Conservation (phyloP, 73 alveolate genomes). For the Tetrahymena malaccensis region DNA sequence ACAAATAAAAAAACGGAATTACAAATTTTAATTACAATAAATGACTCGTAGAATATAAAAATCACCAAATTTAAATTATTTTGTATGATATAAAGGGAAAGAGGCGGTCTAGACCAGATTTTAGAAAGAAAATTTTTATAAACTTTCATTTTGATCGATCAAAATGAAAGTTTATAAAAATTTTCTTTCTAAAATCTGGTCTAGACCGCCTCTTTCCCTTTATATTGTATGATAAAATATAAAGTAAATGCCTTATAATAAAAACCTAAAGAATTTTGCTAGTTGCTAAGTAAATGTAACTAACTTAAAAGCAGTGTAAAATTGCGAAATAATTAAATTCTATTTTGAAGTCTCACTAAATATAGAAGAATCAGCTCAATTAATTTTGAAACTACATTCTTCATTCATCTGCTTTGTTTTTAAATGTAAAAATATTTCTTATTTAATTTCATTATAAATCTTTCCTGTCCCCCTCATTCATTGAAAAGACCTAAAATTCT, state of each 20-base stretch:
- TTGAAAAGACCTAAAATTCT: background rate
- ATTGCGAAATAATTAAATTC: background rate
- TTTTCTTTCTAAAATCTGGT: too few relatives aligned
- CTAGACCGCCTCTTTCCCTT: too few relatives aligned
- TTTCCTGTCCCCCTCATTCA: too few relatives aligned
- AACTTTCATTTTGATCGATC: too few relatives aligned
- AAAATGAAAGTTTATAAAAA: too few relatives aligned
- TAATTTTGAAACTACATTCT: background rate
- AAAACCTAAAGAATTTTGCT: background rate
- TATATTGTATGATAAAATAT: background rate
- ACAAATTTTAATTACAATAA: too few relatives aligned
- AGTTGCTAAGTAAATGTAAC: background rate
- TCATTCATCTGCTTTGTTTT: background rate
- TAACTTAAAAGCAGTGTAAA: background rate
- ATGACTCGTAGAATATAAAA: background rate
- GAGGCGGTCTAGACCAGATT: too few relatives aligned
- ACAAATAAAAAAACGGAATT: background rate
- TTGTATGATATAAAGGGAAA: background rate
- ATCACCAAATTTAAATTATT: background rate
- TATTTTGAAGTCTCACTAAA: too few relatives aligned
- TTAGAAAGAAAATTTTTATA: too few relatives aligned
- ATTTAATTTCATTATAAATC: background rate
- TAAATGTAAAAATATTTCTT: too few relatives aligned
- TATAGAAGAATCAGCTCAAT: too few relatives aligned
- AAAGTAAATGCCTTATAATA: background rate